Percentiles rank a stretch among this genome's conserved stretches.
phyloP scores from a whole-genome alignment of 176 grass and related monocot species.

The Oryza nivara region DNA sequence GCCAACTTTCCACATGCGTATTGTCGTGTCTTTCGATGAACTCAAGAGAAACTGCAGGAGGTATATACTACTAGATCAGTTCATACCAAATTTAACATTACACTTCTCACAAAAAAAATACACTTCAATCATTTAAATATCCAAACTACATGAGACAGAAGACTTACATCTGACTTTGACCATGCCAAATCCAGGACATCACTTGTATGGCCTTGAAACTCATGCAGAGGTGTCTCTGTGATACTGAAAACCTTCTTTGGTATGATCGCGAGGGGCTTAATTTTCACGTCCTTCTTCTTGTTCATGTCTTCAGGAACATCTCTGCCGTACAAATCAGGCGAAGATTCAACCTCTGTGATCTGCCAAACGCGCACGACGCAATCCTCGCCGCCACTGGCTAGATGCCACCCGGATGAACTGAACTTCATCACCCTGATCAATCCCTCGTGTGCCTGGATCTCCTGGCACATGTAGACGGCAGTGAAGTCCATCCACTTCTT shows the following conservation, averaged over 20 bases:
- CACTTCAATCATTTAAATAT: not conserved
- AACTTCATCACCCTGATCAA: constrained; percentile 71
- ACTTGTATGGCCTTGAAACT: constrained; percentile 65
- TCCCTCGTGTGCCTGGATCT: constrained; percentile 79
- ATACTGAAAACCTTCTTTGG: constrained; percentile 65
- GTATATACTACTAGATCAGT: not conserved
- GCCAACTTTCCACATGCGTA: constrained; percentile 88
- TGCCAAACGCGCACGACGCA: constrained; percentile 62
- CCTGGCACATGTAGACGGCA: constrained; percentile 68
- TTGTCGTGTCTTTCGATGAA: constrained; percentile 76
- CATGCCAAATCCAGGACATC: constrained; percentile 80
- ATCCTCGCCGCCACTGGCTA: constrained; percentile 79
- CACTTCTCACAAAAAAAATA: too few relatives aligned
- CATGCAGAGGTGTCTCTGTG: constrained; percentile 61
- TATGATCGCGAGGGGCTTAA: constrained; percentile 54
- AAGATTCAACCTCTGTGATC: constrained; percentile 62
- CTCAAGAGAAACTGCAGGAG: constrained; percentile 70
- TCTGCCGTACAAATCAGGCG: constrained; percentile 36
- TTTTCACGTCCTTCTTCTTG: constrained; percentile 41
- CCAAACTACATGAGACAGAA: not conserved
- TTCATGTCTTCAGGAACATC: constrained; percentile 35
- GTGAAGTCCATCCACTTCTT: constrained; percentile 80
- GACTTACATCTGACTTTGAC: constrained; percentile 77
- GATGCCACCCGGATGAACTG: constrained; percentile 56
- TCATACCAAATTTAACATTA: not conserved